Evolutionary conservation across 805 yeast genomes (phyloP).

Genomic region (Suhomyces sp.): DNA sequence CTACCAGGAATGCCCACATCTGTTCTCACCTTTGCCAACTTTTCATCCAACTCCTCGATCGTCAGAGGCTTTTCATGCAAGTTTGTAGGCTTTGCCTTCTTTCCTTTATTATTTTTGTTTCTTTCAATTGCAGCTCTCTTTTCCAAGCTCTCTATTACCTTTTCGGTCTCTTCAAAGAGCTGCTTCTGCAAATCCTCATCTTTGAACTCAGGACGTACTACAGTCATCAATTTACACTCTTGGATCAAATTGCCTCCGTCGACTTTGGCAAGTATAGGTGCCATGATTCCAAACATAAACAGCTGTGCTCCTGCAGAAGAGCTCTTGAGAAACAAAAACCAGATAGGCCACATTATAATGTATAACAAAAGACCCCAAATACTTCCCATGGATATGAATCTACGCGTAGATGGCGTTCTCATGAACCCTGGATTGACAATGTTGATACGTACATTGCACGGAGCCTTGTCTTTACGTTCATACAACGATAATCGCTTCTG

Average conservation of each 20-base stretch:
- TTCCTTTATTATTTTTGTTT: constrained; percentile 32
- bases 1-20: constrained; percentile 16
- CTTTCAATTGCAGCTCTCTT: constrained; percentile 68
- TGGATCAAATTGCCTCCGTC: constrained; percentile 70
- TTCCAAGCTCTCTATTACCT: constrained; percentile 58
- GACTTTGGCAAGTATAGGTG: constrained; percentile 63
- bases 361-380: constrained; percentile 58
- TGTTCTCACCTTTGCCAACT: constrained; percentile 27
- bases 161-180: constrained; percentile 60
- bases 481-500: constrained; percentile 61
- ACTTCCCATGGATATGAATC: constrained; percentile 75
- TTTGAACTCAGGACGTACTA: constrained; percentile 60
- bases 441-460: constrained; percentile 65
- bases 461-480: constrained; percentile 69
- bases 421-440: constrained; percentile 90
- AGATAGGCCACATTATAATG: constrained; percentile 69
- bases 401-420: constrained; percentile 82
- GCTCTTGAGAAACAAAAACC: constrained; percentile 79
- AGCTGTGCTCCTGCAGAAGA: constrained; percentile 80
- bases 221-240: constrained; percentile 60
- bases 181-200: constrained; percentile 59
- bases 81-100: constrained; percentile 22
- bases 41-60: constrained; percentile 34
- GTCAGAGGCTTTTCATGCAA: constrained; percentile 33
- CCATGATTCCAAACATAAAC: constrained; percentile 60